Conservation (phyloP, 2,329 filamentous ascomycete genomes). For the Beauveria bassiana region DNA sequence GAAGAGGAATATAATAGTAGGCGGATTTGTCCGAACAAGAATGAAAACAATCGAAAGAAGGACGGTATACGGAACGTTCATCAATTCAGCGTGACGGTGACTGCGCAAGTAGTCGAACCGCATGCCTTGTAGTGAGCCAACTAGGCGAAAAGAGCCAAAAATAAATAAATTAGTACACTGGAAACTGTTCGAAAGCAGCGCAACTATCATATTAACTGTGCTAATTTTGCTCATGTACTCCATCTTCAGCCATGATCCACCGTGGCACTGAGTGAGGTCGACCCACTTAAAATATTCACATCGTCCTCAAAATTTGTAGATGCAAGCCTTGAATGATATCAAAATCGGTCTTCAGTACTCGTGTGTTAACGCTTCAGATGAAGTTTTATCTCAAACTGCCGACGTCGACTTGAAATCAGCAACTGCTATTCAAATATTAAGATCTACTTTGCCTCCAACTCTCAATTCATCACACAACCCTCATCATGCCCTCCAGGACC, state of each 20-base stretch:
- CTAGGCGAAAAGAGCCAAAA: not conserved
- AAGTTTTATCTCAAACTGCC: not conserved
- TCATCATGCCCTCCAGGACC: conserved; percentile 33
- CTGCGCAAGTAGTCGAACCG: not conserved
- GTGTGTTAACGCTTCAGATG: not conserved
- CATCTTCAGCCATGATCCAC: not conserved
- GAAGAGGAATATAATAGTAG: too few relatives aligned
- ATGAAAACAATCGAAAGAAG: too few relatives aligned
- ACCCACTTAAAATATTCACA: conserved; percentile 1
- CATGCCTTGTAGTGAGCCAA: not conserved
- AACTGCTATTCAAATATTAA: too few relatives aligned
- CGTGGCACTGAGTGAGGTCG: not conserved
- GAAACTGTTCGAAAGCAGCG: not conserved
- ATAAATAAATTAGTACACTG: not conserved
- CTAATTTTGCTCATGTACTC: not conserved
- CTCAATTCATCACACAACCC: not conserved
- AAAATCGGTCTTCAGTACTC: not conserved
- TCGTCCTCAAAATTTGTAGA: conserved; percentile 2
- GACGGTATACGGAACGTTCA: too few relatives aligned
- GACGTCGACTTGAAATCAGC: too few relatives aligned
- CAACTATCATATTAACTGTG: not conserved
- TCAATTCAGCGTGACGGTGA: not conserved
- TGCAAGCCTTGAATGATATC: conserved; percentile 6
- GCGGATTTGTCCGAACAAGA: too few relatives aligned
- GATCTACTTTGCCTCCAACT: too few relatives aligned